These are phyloP conservation scores for Aureobasidium sp. DNA, from an alignment of 2,329 filamentous ascomycete species.

Conservation along the genomic window DNA sequence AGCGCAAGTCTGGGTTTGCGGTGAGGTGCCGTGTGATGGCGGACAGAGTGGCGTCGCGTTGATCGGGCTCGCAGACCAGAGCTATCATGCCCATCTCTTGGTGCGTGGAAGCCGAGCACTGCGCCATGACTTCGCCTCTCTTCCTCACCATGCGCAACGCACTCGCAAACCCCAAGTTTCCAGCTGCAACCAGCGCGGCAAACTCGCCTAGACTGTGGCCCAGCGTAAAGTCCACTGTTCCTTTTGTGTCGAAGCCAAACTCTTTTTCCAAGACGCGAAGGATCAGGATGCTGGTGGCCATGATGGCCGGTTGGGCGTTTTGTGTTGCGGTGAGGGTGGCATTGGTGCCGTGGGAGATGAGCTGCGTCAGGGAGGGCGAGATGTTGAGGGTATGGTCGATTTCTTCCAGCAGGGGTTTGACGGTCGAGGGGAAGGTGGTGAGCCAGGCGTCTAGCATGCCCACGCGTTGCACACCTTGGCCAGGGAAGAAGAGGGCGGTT, in stretches of 20 bases:
- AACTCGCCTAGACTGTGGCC: slow-evolving; percentile 93
- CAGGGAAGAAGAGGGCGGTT: slow-evolving; percentile 35
- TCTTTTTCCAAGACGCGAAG: slow-evolving; percentile 79
- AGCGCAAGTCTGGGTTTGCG: slow-evolving; percentile 58
- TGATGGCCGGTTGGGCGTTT: slow-evolving; percentile 90
- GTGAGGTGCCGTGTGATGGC: slow-evolving; percentile 75
- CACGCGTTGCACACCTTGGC: slow-evolving; percentile 32
- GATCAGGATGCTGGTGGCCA: slow-evolving; percentile 89
- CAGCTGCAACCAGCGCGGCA: slow-evolving; percentile 77
- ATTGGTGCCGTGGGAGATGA: slow-evolving; percentile 76
- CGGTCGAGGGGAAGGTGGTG: slow-evolving; percentile 73
- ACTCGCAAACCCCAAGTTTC: slow-evolving; percentile 70
- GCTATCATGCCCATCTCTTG: slow-evolving; percentile 91
- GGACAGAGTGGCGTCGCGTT: slow-evolving; percentile 61
- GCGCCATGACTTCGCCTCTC: slow-evolving; percentile 76
- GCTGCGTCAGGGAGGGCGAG: slow-evolving; percentile 56
- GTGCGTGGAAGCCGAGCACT: slow-evolving; percentile 61
- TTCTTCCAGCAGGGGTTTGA: slow-evolving; percentile 70
- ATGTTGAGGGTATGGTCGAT: slow-evolving; percentile 72
- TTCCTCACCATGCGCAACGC: slow-evolving; percentile 68
- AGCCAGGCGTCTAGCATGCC: slow-evolving; percentile 59
- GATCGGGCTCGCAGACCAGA: slow-evolving; percentile 76
- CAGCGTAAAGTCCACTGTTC: slow-evolving; percentile 72
- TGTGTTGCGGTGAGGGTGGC: slow-evolving; percentile 70
- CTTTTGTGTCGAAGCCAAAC: slow-evolving; percentile 65